Percentiles rank a stretch among this genome's conserved stretches.
phyloP scores from a whole-genome alignment of 2,329 filamentous ascomycete genomes.

The Phaeosphaeria sp. region DNA sequence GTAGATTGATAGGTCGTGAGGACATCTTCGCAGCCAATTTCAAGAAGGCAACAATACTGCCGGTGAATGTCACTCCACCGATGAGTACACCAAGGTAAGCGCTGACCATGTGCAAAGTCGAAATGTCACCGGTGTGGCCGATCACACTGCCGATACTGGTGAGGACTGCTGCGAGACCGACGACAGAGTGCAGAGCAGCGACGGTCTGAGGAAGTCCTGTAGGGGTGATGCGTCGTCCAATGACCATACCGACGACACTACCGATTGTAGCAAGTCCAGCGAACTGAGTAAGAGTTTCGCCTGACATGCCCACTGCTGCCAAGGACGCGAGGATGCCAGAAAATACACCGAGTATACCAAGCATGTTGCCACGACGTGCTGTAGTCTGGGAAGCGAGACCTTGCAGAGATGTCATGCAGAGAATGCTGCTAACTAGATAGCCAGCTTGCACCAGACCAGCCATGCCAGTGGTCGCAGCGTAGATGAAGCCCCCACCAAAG shows the following conservation, averaged over 20 bases:
- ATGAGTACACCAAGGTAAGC: slow-evolving; percentile 88
- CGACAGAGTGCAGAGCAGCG: slow-evolving; percentile 86
- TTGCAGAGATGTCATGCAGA: slow-evolving; percentile 82
- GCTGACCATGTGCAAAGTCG: slow-evolving; percentile 82
- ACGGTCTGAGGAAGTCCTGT: slow-evolving; percentile 90
- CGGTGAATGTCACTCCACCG: slow-evolving; percentile 86
- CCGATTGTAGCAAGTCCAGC: slow-evolving; percentile 77
- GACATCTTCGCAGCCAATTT: slow-evolving; percentile 86
- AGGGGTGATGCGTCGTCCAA: slow-evolving; percentile 85
- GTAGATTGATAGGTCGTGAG: slow-evolving; percentile 75
- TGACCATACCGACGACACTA: slow-evolving; percentile 72
- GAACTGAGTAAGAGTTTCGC: slow-evolving; percentile 81
- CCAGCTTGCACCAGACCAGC: slow-evolving; percentile 86
- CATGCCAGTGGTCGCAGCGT: slow-evolving; percentile 80
- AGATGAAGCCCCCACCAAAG: slow-evolving; percentile 82
- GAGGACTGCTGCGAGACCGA: slow-evolving; percentile 85
- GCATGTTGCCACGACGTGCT: slow-evolving; percentile 82
- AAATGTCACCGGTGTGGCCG: slow-evolving; percentile 73
- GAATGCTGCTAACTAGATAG: slow-evolving; percentile 81
- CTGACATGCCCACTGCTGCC: slow-evolving; percentile 78
- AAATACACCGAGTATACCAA: slow-evolving; percentile 85
- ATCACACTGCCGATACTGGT: slow-evolving; percentile 90
- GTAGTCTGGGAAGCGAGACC: slow-evolving; percentile 83
- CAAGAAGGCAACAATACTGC: slow-evolving; percentile 86
- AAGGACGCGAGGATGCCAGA: slow-evolving; percentile 85